These are phyloP conservation scores for Xanthoconium purpureum DNA, from an alignment of 768 basidiomycete genomes.

Conservation along the genomic window DNA sequence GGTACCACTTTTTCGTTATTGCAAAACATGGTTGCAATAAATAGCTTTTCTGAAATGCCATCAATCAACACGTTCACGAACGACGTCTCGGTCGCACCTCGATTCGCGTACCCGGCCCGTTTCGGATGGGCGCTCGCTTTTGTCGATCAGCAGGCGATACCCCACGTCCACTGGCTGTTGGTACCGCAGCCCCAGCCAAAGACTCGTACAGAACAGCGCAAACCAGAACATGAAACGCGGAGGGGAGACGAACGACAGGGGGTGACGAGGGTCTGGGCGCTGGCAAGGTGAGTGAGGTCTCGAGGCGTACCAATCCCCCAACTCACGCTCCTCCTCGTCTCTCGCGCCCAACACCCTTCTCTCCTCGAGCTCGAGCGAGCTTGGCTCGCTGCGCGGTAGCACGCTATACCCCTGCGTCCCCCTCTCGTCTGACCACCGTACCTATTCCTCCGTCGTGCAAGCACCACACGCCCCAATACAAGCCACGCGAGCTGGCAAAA, in stretches of 20 bases:
- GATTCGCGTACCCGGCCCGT: constrained; percentile 13
- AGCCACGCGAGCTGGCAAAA: constrained; percentile 9
- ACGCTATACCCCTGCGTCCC: constrained; percentile 6
- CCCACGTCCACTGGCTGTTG: constrained; percentile 7
- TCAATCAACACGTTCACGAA: not conserved
- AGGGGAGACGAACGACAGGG: not conserved
- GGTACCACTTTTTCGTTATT: constrained; percentile 38
- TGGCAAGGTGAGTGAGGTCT: not conserved
- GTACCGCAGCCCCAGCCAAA: constrained; percentile 6
- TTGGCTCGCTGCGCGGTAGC: constrained; percentile 7
- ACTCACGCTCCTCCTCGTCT: not conserved
- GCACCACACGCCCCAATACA: not conserved
- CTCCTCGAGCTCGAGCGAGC: constrained; percentile 6
- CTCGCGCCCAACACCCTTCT: not conserved
- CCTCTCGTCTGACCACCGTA: too few relatives aligned
- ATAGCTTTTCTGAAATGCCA: constrained; percentile 10
- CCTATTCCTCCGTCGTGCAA: not conserved
- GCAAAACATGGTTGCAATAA: constrained; percentile 36
- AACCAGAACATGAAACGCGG: constrained; percentile 8
- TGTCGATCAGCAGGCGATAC: constrained; percentile 13
- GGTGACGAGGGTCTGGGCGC: not conserved
- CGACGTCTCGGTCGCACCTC: constrained; percentile 1
- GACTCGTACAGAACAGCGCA: not conserved
- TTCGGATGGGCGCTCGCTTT: constrained; percentile 11
- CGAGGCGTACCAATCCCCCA: not conserved